Base-by-base conservation (phyloP, 805 yeast species). In the Blastobotrys robertii region DNA sequence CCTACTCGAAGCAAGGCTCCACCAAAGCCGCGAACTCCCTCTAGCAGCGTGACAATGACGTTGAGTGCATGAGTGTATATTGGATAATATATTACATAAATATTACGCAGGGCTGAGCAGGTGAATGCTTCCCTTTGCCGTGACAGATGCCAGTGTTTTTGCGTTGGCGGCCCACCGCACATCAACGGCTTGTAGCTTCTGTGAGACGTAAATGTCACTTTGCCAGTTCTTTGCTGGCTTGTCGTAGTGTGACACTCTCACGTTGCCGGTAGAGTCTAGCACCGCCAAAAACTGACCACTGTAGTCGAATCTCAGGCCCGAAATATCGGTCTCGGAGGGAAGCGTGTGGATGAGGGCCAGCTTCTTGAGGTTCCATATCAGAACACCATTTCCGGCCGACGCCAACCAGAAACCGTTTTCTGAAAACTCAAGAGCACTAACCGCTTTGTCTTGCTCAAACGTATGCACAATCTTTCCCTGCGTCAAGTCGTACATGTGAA, bases 351-450 rank as follows among this genome's bases (percentile, higher is more conserved):
- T 31, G 11, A 38, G 44, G 8, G 36, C 33, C 30, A 38, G 37
- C 47, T 74, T 73, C 47, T 81, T 62, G 50, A 77, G 59, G 54
- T 76, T 79, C 61, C 76, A 63, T 2, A 76, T 55, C 14, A 67
- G 68, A 3, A 53, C 41, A 29, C 15, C 19, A 15, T n/a, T 14
- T 10, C n/a, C 12, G 3, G 61, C 70, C 36, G 72, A 55, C 13
- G 51, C 54, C 34, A 81, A 54, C 73, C 81, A 77, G 56, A 76
- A 79, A 1, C 90, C 90, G 54, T 81, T 81, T 25, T 66, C 63
- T 2, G 80, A 81, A 60, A 78, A 79, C 34, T 57, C 53, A 9
- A 79, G 44, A n/a, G 62, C 57, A 4, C 57, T 48, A 8, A 73
- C 61, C 1, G 42, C 31, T 3, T 10, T 38, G 39, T 32, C 36